A percentile compares a stretch with the other conserved stretches of the same genome.
These are phyloP conservation scores for Vicia faba DNA, from an alignment of 306 rosid genomes.

Conservation along the genomic window DNA sequence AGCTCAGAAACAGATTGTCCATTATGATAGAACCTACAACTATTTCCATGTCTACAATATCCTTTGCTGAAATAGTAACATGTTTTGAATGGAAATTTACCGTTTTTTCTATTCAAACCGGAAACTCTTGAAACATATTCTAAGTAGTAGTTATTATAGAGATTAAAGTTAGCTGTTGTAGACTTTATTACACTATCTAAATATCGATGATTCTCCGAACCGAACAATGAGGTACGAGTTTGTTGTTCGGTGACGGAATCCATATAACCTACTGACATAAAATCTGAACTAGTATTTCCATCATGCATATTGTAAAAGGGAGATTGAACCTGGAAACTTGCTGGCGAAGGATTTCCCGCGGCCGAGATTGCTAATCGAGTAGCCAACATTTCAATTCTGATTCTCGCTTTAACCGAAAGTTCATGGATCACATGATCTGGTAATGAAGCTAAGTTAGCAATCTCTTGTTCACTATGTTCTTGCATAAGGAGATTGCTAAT, in stretches of 20 bases:
- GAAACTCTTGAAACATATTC: conserved; percentile 38
- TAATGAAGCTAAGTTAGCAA: conserved; percentile 53
- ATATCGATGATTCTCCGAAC: conserved; percentile 51
- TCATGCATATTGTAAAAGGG: conserved; percentile 49
- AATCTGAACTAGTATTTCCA: conserved; percentile 41
- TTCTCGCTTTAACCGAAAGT: conserved; percentile 46
- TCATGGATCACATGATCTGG: conserved; percentile 57
- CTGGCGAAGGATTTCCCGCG: conserved; percentile 30
- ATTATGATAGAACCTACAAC: conserved; percentile 74
- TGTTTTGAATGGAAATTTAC: conserved; percentile 53
- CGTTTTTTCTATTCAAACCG: conserved; percentile 34
- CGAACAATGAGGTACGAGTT: conserved; percentile 39
- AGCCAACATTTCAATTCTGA: conserved; percentile 47
- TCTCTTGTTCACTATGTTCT: conserved; percentile 55
- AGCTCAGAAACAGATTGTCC: conserved; percentile 48
- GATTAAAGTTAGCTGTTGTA: conserved; percentile 31
- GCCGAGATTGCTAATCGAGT: conserved; percentile 28
- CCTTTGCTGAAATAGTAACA: conserved; percentile 84
- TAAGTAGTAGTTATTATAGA: conserved; percentile 40
- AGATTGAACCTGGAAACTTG: conserved; percentile 38
- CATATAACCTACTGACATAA: conserved; percentile 33
- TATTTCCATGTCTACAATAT: conserved; percentile 77
- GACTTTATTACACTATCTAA: conserved; percentile 41
- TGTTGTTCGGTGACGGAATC: conserved; percentile 51
- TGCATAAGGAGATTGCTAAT: conserved; percentile 63